Percentiles rank a stretch among this genome's conserved stretches.
These are phyloP conservation scores for Tinospora cordifolia DNA, from an alignment of 164 flowering plant species.

Conservation along the genomic window DNA sequence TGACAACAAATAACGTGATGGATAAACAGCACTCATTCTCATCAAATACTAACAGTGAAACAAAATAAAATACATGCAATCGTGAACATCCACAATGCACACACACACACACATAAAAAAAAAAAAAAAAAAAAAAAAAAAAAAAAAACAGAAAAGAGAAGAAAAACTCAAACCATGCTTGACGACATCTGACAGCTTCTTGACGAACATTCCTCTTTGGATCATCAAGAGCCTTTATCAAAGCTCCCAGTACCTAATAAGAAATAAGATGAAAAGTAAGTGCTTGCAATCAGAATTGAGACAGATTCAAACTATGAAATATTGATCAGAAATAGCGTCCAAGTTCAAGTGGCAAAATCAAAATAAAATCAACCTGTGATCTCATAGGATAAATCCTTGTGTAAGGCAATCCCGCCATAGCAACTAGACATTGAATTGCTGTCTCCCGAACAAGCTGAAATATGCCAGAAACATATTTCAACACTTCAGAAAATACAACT, in stretches of 20 bases:
- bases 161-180: slow-evolving; percentile 55
- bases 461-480: not conserved
- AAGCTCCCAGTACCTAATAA: slow-evolving; percentile 50
- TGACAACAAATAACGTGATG: no score
- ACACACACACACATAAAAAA: no score
- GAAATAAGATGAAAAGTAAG: not conserved
- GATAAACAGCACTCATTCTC: no score
- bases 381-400: slow-evolving; percentile 68
- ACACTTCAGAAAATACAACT: not conserved
- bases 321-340: not conserved
- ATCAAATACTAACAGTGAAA: no score
- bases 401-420: slow-evolving; percentile 62
- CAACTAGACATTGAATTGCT: slow-evolving; percentile 83
- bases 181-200: slow-evolving; percentile 87
- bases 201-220: slow-evolving; percentile 77
- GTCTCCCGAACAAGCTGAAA: slow-evolving; percentile 88
- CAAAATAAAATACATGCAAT: no score
- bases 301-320: not conserved
- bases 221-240: slow-evolving; percentile 78
- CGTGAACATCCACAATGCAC: no score
- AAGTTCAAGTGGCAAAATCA: not conserved
- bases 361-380: slow-evolving; percentile 54
- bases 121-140: no score
- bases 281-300: not conserved
- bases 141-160: not conserved